phyloP scores from a whole-genome alignment of 306 rosid genomes.

The Cucumis cinereus region DNA sequence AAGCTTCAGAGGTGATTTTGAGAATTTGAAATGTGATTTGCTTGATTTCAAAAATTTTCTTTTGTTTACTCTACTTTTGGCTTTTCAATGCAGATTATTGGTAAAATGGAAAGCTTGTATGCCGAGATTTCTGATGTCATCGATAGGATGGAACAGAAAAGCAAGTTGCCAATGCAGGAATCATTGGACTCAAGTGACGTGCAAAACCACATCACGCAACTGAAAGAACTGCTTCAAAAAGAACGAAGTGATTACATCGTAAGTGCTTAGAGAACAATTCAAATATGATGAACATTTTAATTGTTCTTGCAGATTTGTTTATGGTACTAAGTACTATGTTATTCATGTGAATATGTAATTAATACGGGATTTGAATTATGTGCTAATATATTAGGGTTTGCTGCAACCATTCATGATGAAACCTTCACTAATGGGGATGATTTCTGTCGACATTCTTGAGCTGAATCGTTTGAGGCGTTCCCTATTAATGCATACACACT shows the following conservation, averaged over 20 bases:
- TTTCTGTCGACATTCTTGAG: slow-evolving; percentile 48
- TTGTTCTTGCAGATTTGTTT: neutral
- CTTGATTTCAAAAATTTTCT: slow-evolving; percentile 2
- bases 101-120: slow-evolving; percentile 61
- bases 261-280: slow-evolving; percentile 18
- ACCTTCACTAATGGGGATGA: slow-evolving; percentile 28
- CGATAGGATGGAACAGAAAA: slow-evolving; percentile 47
- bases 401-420: slow-evolving; percentile 43
- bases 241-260: slow-evolving; percentile 71
- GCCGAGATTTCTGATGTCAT: slow-evolving; percentile 63
- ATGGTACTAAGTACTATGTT: neutral
- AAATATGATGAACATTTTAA: neutral
- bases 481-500: slow-evolving; percentile 66
- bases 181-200: slow-evolving; percentile 32
- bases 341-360: neutral
- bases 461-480: slow-evolving; percentile 69
- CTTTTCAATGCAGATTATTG: slow-evolving; percentile 35
- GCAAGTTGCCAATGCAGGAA: slow-evolving; percentile 29
- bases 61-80: neutral
- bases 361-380: neutral
- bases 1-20: slow-evolving; percentile 61
- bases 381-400: slow-evolving; percentile 23
- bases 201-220: slow-evolving; percentile 39
- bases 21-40: slow-evolving; percentile 4
- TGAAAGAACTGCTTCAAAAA: slow-evolving; percentile 56